phyloP scores from a whole-genome alignment of 495 filamentous ascomycete species.

The Aspergillus cristatus region DNA sequence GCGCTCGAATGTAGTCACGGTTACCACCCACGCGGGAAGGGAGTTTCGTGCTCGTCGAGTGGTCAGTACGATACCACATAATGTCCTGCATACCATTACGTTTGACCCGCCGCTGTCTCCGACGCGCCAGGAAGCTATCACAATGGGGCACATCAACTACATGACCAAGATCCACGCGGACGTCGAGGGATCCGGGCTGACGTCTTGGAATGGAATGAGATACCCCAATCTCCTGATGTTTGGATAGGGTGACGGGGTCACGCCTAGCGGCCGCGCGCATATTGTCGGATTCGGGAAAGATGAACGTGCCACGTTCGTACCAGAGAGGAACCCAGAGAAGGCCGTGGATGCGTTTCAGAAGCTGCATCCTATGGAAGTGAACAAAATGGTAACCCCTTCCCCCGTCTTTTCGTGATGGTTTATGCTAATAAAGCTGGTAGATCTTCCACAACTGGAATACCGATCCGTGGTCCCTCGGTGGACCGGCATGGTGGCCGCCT shows the following conservation, averaged over 20 bases:
- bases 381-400: constrained; percentile 1
- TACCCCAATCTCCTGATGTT: constrained; percentile 1
- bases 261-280: constrained; percentile 4
- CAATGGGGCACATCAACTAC: constrained; percentile 12
- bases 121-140: constrained; percentile 10
- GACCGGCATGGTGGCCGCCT: constrained; percentile 5
- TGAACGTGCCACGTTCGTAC: constrained; percentile 1
- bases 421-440: background rate
- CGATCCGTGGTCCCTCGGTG: constrained; percentile 11
- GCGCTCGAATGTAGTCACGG: background rate
- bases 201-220: constrained; percentile 1
- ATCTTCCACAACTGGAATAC: constrained; percentile 16
- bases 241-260: constrained; percentile 5
- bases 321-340: constrained; percentile 4
- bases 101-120: constrained; percentile 16
- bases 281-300: constrained; percentile 6
- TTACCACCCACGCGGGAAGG: background rate
- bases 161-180: constrained; percentile 18
- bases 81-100: constrained; percentile 9
- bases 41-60: constrained; percentile 6
- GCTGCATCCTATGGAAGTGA: constrained; percentile 2
- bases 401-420: background rate
- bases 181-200: constrained; percentile 3
- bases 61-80: constrained; percentile 17
- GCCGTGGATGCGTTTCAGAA: background rate